Evolutionary conservation across 345 rosid species (phyloP), one percentile per base, ranked within the genome.

Genomic region (Ricinus communis): DNA sequence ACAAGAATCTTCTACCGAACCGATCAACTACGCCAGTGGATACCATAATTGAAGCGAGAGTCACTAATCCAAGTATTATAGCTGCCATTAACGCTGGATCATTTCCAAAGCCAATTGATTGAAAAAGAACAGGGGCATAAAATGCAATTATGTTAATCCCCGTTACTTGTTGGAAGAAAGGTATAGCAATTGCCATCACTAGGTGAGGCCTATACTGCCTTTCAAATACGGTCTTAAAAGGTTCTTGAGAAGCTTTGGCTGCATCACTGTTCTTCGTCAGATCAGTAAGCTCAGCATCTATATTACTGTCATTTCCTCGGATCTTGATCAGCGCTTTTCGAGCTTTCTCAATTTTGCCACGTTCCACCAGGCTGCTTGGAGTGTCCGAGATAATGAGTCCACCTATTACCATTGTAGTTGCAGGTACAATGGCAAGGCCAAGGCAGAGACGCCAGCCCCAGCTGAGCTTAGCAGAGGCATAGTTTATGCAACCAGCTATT

Each of bases 361-460:
- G 90, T 46, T 81, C 82, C 1, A 93, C 82, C 6, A 93, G 79
- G 80, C 98, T 93, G 15, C 81, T 79, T 0, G 94, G 96, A 12
- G 91, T 88, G 66, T 93, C 98, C 0, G 85, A 74, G 55, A 93
- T 87, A 81, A 87, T 67, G 69, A 91, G 77, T 41, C 91, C 91
- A 4, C 97, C 94, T 0, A 73, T 27, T 53, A 90, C 88, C 93
- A 93, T 88, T 67, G 89, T 78, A 40, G 79, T 71, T 2, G 98
- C 97, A 1, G 98, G 97, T 3, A 84, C 83, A 0, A 69, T 77
- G 2, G 97, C 97, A 0, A 88, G 85, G 36, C 97, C 98, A 0
- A 93, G 87, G 19, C 94, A 86, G 62, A 93, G 75, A 12, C 93
- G 93, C 94, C 96, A 89, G 15, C 97, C 96, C 83, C 86, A 81